Evolutionary conservation across 176 grass and related monocot species (phyloP).

Genomic region (Hyparrhenia diplandra): DNA sequence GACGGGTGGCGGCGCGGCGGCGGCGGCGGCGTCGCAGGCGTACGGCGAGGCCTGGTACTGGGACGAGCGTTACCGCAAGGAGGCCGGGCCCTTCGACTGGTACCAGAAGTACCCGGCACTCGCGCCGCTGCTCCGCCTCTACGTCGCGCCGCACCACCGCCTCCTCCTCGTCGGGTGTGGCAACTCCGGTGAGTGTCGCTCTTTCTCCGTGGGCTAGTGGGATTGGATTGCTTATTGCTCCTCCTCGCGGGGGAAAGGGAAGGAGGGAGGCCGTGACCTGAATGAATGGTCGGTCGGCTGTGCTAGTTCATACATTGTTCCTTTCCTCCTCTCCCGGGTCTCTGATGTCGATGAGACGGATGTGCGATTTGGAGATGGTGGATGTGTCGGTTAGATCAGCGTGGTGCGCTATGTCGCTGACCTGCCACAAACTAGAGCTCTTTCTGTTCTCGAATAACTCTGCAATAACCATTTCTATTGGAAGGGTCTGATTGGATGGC

Average conservation of each 20-base stretch:
- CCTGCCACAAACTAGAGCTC: background rate
- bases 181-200: slow-evolving; percentile 63
- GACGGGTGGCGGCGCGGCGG: slow-evolving; percentile 35
- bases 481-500: background rate
- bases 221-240: background rate
- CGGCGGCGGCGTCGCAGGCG: slow-evolving; percentile 46
- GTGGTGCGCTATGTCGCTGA: background rate
- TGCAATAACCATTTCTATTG: background rate
- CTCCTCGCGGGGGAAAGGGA: background rate
- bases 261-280: background rate
- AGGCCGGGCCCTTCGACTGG: slow-evolving; percentile 80
- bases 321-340: background rate
- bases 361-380: background rate
- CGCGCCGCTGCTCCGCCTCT: slow-evolving; percentile 65
- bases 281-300: background rate
- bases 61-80: slow-evolving; percentile 87
- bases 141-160: slow-evolving; percentile 48
- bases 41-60: slow-evolving; percentile 95
- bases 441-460: background rate
- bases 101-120: slow-evolving; percentile 94
- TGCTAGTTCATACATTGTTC: background rate
- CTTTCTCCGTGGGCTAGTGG: background rate
- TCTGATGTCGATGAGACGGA: background rate
- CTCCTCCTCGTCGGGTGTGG: slow-evolving; percentile 89
- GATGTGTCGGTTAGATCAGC: too few species aligned